Base-by-base conservation (phyloP, 2,329 filamentous ascomycete species). In the Clonostachys solani region DNA sequence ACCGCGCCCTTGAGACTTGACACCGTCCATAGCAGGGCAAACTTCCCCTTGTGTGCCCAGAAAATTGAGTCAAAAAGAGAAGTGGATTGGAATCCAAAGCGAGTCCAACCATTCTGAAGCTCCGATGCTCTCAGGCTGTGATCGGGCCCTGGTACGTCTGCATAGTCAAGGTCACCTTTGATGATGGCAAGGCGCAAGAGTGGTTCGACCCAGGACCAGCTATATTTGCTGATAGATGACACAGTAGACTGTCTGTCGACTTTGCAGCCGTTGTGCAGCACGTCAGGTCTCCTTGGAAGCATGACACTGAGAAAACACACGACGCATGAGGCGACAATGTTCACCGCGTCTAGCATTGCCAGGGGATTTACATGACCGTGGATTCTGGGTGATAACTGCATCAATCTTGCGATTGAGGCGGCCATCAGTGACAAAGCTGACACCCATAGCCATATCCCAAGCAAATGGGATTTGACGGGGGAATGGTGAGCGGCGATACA, bases 211-310 rank as follows among this genome's bases (percentile, higher is more conserved):
- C 87, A 92, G 43, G 71, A 68, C 67, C 84, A 92, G 8, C 79
- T 87, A 56, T 82, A 81, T 44, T 81, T 78, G 44, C 67, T 74
- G 43, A 86, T 69, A 2, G 81, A 77, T 3, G 83, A 83, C 5
- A 72, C 72, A 0, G 83, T 84, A 54, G 73, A 74, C 65, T 86
- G 75, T 15, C 71, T 68, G 58, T 92, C 87, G 34, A 92, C 83
- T 5, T 72, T 60, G 42, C 73, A 68, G 23, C 73, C 81, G 37
- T 83, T 51, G 56, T 75, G 69, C 57, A 74, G 88, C n/a, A 91
- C 81, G 46, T 83, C 73, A 5, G 87, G 87, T 10, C 87, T 75
- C 40, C 87, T 77, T 5, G 84, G 85, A 12, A 90, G 67, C 1
- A 75, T 72, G 13, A 85, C 52, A 52, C 75, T 76, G n/a, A 71